Evolutionary conservation across 768 basidiomycete species (phyloP).

Genomic region (Rickenella mellea): DNA sequence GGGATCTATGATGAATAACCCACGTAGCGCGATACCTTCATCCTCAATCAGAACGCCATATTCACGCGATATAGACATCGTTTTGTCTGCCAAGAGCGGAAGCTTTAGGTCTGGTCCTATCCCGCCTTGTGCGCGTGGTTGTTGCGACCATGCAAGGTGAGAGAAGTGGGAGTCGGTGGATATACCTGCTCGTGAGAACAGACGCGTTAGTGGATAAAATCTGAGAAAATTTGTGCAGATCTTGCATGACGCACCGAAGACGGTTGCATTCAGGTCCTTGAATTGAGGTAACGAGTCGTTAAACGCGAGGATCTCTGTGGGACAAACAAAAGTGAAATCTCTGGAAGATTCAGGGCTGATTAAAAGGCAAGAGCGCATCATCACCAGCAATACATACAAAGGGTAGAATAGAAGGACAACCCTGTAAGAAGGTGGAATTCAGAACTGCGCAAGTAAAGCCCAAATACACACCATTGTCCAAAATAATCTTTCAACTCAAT

Average conservation of each 20-base stretch:
- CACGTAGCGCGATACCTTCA: conserved; percentile 80
- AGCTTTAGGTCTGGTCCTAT: conserved; percentile 84
- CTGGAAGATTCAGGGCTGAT: conserved; percentile 22
- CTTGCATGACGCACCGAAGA: conserved; percentile 55
- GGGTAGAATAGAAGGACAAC: conserved; percentile 94
- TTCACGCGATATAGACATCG: conserved; percentile 70
- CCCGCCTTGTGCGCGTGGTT: conserved; percentile 77
- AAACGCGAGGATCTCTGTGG: conserved; percentile 94
- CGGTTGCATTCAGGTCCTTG: conserved; percentile 58
- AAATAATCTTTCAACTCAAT: conserved; percentile 62
- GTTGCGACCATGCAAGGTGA: conserved; percentile 81
- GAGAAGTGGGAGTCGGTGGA: conserved; percentile 88
- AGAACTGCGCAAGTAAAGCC: conserved; percentile 4
- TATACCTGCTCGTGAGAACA: conserved; percentile 34
- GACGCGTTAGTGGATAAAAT: not conserved
- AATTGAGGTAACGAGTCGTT: conserved; percentile 78
- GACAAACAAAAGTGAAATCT: conserved; percentile 86
- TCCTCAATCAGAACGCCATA: conserved; percentile 88
- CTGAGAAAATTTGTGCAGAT: not conserved
- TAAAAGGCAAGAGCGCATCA: not conserved
- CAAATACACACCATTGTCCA: conserved; percentile 65
- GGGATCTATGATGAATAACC: conserved; percentile 80
- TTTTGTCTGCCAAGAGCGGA: conserved; percentile 73
- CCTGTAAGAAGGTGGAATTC: conserved; percentile 32
- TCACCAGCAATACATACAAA: conserved; percentile 43